Evolutionary conservation across 148 eudicot species (phyloP).

Genomic region (Heliamphora exappendiculata): DNA sequence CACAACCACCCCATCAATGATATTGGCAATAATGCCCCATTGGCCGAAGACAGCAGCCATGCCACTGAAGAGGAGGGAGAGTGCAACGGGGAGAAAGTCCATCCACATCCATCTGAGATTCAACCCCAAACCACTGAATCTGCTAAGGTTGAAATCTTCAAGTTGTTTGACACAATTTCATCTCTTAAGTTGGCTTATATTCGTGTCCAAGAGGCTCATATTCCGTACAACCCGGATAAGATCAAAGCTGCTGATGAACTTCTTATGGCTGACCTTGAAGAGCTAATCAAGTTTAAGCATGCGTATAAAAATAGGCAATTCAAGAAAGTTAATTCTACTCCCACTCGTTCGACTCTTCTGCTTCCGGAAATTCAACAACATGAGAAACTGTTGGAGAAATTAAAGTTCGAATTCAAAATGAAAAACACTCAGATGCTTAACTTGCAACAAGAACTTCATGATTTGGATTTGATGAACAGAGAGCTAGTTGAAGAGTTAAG

Average conservation of each 20-base stretch:
- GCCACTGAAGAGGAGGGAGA: conserved; percentile 14
- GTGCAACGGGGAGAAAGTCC: conserved; percentile 18
- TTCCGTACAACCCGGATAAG: conserved; percentile 39
- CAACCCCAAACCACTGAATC: not conserved
- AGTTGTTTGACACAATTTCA: conserved; percentile 33
- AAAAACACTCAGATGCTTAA: conserved; percentile 19
- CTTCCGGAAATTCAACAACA: conserved; percentile 34
- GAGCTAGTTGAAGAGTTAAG: conserved; percentile 15
- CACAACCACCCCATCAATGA: not conserved
- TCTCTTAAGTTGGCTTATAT: conserved; percentile 44
- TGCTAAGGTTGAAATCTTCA: conserved; percentile 19
- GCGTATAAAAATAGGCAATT: conserved; percentile 29
- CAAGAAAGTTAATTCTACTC: conserved; percentile 19
- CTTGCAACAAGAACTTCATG: conserved; percentile 24
- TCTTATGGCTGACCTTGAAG: conserved; percentile 26
- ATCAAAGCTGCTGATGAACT: conserved; percentile 41
- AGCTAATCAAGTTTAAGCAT: conserved; percentile 31
- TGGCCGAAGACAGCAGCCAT: conserved; percentile 17
- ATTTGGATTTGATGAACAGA: conserved; percentile 23
- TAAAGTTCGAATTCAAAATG: conserved; percentile 22
- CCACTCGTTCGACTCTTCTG: conserved; percentile 23
- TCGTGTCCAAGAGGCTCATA: conserved; percentile 50
- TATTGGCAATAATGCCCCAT: not conserved
- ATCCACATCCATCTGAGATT: conserved; percentile 14
- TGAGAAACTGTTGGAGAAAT: conserved; percentile 27